Base-by-base conservation (phyloP, 139 green algal species). In the Deuterostichococcus epilithicus region DNA sequence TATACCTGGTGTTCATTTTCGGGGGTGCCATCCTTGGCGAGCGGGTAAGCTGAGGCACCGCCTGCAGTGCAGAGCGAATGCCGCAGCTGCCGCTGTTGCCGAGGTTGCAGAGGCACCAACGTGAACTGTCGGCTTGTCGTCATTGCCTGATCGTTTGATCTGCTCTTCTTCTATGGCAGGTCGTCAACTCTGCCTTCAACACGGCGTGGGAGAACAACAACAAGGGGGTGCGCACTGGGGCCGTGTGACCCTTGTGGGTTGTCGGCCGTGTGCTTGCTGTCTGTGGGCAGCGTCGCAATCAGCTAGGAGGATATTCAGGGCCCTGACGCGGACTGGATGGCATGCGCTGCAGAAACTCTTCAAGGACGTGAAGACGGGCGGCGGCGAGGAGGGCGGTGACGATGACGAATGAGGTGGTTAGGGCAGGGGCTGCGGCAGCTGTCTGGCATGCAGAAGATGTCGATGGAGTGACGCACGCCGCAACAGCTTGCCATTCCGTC, bases 1-100 rank as follows among this genome's bases (percentile, higher is more conserved):
- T 75, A 25, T 83, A 83, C 38, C 44, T 83, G 28, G 78, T 74
- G 26, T 83, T 83, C 52, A 63, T 83, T 5, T 38, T 83, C 1
- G 78, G 68, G 6, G 78, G 78, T 36, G 78, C 78, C 32, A 68
- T 83, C 1, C 1, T 79, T 3, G 78, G 78, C 28, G 78, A 83
- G 68, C 45, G 73, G 78, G 78, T 83, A 37, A 76, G 72, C 28
- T 34, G n/a, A 4, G 6, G 5, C 63, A 8, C 13, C 28, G 4
- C 35, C 52, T 20, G 26, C 0, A 6, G 23, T 8, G 58, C 4
- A 1, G 5, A 36, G 36, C 20, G 0, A 10, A n/a, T 70, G n/a
- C 5, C 59, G 25, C 23, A 67, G 5, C 26, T 67, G 23, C 59
- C 26, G 59, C 45, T 60, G 45, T 60, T 13, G 15, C 45, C 18